phyloP scores from a whole-genome alignment of 2,329 filamentous ascomycete genomes.

The Curvularia eragrostidis region DNA sequence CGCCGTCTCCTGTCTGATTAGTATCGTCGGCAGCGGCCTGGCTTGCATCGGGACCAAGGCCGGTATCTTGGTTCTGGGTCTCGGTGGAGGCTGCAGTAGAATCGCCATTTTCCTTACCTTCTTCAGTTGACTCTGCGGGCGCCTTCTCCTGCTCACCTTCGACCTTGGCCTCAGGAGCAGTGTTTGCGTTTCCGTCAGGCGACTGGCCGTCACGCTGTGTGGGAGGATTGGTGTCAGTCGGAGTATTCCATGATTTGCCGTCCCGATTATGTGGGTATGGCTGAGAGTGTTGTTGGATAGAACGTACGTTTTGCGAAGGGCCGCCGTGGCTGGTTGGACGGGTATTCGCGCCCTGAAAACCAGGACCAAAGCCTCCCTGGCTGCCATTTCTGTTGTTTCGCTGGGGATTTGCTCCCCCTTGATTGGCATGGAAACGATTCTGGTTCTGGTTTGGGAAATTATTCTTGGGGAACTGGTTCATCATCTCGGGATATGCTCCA shows the following conservation, averaged over 20 bases:
- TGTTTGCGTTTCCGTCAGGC: conserved; percentile 38
- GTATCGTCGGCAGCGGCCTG: conserved; percentile 24
- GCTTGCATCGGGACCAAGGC: conserved; percentile 11
- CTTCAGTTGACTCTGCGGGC: conserved; percentile 32
- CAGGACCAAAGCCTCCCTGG: conserved; percentile 45
- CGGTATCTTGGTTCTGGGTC: conserved; percentile 13
- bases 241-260: conserved; percentile 15
- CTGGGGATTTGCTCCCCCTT: conserved; percentile 61
- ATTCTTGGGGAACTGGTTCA: conserved; percentile 65
- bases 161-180: conserved; percentile 43
- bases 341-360: conserved; percentile 32
- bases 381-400: conserved; percentile 52
- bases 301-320: conserved; percentile 45
- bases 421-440: conserved; percentile 78
- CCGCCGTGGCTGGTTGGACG: conserved; percentile 43
- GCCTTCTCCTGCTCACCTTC: conserved; percentile 37
- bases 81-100: conserved; percentile 14
- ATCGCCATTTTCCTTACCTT: conserved; percentile 39
- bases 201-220: conserved; percentile 43
- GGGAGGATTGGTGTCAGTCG: conserved; percentile 34
- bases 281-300: conserved; percentile 30
- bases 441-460: conserved; percentile 69
- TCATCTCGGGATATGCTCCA: conserved; percentile 56
- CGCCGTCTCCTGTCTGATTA: conserved; percentile 27
- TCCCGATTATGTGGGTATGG: conserved; percentile 18